A percentile compares a stretch with the other conserved stretches of the same genome.
phyloP scores from a whole-genome alignment of 495 filamentous ascomycete species.

The Neurospora sp. region DNA sequence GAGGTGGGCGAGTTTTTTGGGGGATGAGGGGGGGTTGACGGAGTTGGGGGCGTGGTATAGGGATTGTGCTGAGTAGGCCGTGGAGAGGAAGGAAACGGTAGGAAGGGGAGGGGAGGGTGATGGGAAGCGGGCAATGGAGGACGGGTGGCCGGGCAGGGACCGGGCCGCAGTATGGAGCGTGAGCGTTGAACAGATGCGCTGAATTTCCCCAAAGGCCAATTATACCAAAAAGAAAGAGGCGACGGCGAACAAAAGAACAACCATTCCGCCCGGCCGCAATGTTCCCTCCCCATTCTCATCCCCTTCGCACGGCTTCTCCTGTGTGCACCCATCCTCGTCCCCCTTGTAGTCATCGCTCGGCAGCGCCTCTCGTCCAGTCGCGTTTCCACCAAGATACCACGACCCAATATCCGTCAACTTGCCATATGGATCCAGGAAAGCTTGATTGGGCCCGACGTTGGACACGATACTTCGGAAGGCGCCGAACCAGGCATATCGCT shows the following conservation, averaged over 20 bases:
- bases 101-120: not conserved
- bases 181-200: not conserved
- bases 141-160: not conserved
- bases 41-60: conserved; percentile 12
- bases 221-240: not conserved
- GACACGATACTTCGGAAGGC: conserved; percentile 44
- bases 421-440: conserved; percentile 44
- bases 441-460: conserved; percentile 48
- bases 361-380: conserved; percentile 24
- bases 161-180: not conserved
- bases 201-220: not conserved
- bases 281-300: not conserved
- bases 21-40: conserved; percentile 6
- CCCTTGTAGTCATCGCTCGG: not conserved
- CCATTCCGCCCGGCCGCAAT: not conserved
- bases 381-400: conserved; percentile 48
- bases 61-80: conserved; percentile 2
- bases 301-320: not conserved
- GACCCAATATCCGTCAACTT: conserved; percentile 48
- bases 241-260: not conserved
- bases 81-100: not conserved
- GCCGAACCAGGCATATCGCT: conserved; percentile 55
- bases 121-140: not conserved
- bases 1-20: conserved; percentile 12
- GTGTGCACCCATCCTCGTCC: not conserved